Conservation (phyloP, 2,329 filamentous ascomycete species). For the Botrytis aclada region DNA sequence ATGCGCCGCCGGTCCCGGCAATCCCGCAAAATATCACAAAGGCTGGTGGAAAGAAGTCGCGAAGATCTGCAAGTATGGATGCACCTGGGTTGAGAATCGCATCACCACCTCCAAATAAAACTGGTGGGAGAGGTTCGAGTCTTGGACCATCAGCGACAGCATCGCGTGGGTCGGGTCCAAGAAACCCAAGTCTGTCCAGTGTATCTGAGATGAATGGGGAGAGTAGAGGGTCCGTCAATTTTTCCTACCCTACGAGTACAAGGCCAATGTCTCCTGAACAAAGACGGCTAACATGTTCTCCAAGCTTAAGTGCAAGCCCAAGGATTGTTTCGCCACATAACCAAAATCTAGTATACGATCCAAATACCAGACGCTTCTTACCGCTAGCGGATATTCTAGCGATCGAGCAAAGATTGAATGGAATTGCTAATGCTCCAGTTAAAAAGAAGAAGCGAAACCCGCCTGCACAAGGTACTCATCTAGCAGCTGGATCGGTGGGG, state of each 20-base stretch:
- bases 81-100: slow-evolving; percentile 36
- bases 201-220: slow-evolving; percentile 43
- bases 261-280: slow-evolving; percentile 35
- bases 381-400: slow-evolving; percentile 46
- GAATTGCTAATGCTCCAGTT: slow-evolving; percentile 42
- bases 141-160: slow-evolving; percentile 29
- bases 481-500: slow-evolving; percentile 51
- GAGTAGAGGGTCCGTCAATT: slow-evolving; percentile 48
- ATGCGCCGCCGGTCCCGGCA: slow-evolving; percentile 71
- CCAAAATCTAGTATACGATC: slow-evolving; percentile 58
- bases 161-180: slow-evolving; percentile 30
- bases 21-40: slow-evolving; percentile 55
- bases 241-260: slow-evolving; percentile 49
- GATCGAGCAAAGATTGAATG: slow-evolving; percentile 40
- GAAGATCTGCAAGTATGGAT: slow-evolving; percentile 41
- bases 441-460: slow-evolving; percentile 40
- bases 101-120: slow-evolving; percentile 34
- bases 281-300: slow-evolving; percentile 37
- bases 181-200: slow-evolving; percentile 33
- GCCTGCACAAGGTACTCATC: slow-evolving; percentile 40
- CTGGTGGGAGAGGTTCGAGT: slow-evolving; percentile 35
- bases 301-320: slow-evolving; percentile 33
- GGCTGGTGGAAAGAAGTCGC: slow-evolving; percentile 30
- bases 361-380: slow-evolving; percentile 64
- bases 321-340: slow-evolving; percentile 34